These are phyloP conservation scores for Carex littledalei DNA, from an alignment of 176 grass and related monocot genomes.

Conservation along the genomic window DNA sequence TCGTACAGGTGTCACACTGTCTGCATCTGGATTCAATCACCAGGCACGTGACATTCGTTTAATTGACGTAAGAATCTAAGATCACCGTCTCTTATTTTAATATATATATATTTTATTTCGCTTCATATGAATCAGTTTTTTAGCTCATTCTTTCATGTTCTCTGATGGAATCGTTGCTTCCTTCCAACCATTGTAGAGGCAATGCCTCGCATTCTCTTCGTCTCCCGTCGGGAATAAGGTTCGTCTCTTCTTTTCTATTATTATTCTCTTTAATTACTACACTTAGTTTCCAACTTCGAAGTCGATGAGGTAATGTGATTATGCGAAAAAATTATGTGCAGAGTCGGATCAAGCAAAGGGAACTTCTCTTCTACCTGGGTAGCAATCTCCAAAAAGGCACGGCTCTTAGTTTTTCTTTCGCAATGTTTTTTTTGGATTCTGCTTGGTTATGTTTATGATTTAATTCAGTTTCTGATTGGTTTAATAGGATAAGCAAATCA, in stretches of 20 bases:
- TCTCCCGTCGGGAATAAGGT: constrained; percentile 16
- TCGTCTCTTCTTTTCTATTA: neutral
- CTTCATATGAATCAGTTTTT: neutral
- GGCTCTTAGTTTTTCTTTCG: constrained; percentile 3
- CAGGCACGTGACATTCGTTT: neutral
- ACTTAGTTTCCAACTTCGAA: neutral
- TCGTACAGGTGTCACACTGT: neutral
- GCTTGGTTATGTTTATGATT: constrained; percentile 12
- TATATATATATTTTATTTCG: too few relatives aligned
- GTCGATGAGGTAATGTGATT: neutral
- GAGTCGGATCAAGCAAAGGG: constrained; percentile 27
- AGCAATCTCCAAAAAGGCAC: constrained; percentile 40
- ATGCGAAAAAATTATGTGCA: constrained; percentile 26
- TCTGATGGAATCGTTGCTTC: constrained; percentile 29
- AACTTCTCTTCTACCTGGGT: constrained; percentile 23
- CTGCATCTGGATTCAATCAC: neutral
- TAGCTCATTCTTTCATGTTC: neutral
- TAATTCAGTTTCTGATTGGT: constrained; percentile 17
- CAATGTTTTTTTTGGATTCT: neutral
- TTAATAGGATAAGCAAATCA: constrained; percentile 33
- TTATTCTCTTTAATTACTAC: neutral
- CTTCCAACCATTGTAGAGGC: neutral
- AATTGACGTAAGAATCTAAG: neutral
- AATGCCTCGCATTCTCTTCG: neutral
- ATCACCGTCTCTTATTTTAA: neutral